phyloP scores from a whole-genome alignment of 768 basidiomycete genomes.

The Cystofilobasidium bisporidii region DNA sequence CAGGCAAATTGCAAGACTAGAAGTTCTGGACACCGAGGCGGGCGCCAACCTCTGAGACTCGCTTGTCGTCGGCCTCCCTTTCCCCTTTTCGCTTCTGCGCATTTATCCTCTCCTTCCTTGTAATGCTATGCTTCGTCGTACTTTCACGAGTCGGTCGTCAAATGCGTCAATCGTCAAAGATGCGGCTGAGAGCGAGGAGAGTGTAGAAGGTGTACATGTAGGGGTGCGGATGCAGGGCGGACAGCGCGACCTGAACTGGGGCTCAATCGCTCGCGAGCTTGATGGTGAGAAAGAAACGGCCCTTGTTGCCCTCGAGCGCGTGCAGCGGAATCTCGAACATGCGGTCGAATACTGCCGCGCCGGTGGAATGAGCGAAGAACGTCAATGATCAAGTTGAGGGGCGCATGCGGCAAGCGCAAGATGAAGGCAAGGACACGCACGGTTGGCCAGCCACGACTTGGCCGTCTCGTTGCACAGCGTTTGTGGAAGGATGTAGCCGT shows the following conservation, averaged over 20 bases:
- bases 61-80: background rate
- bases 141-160: too few species aligned
- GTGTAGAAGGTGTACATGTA: too few species aligned
- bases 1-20: conserved; percentile 46
- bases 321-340: conserved; percentile 11
- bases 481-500: background rate
- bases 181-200: too few species aligned
- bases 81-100: background rate
- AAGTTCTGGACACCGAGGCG: conserved; percentile 40
- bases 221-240: too few species aligned
- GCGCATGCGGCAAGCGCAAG: too few species aligned
- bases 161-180: too few species aligned
- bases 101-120: background rate
- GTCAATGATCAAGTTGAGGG: too few species aligned
- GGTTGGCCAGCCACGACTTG: background rate
- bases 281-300: background rate
- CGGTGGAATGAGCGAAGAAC: too few species aligned
- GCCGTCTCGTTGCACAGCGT: conserved; percentile 9
- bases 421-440: too few species aligned
- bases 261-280: background rate
- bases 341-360: conserved; percentile 1
- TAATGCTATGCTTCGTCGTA: too few species aligned
- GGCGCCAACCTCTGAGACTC: background rate
- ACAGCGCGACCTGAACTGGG: too few species aligned
- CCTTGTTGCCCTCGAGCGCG: background rate